Evolutionary conservation across 2,329 filamentous ascomycete species (phyloP).

Genomic region (Trichoderma endophyticum): DNA sequence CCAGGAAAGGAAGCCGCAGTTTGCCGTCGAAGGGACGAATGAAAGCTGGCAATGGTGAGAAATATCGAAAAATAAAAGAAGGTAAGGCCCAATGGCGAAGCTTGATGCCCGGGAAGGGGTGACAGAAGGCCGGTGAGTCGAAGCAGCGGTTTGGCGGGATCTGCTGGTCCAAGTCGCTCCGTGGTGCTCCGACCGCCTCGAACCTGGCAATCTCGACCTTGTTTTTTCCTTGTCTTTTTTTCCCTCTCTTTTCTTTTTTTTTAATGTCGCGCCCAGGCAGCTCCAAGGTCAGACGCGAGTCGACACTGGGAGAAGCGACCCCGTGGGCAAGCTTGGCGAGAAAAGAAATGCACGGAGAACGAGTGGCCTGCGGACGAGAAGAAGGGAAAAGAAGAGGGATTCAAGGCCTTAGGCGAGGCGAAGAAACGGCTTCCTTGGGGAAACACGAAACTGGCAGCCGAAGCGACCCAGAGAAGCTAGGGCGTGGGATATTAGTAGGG

Average conservation of each 20-base stretch:
- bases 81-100: conserved; percentile 7
- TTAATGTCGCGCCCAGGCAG: not conserved
- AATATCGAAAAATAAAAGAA: not conserved
- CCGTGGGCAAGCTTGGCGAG: conserved; percentile 9
- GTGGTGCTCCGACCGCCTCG: conserved; percentile 7
- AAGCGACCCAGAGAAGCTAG: not conserved
- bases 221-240: not conserved
- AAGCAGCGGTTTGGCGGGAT: conserved; percentile 1
- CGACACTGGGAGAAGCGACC: conserved; percentile 15
- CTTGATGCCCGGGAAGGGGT: conserved; percentile 6
- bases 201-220: not conserved
- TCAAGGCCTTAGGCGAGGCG: conserved; percentile 1
- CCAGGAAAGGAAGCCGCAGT: not conserved
- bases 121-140: conserved; percentile 9
- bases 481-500: conserved; percentile 17
- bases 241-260: not conserved
- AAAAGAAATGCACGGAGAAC: not conserved
- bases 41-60: not conserved
- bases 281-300: not conserved
- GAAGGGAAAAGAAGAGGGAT: not conserved
- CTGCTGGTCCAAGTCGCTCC: conserved; percentile 8
- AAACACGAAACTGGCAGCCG: conserved; percentile 13
- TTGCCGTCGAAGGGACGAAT: not conserved
- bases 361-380: not conserved
- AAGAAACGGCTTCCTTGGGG: conserved; percentile 9